phyloP scores from a whole-genome alignment of 2,329 filamentous ascomycete genomes.

The Fusarium oligoseptatum region DNA sequence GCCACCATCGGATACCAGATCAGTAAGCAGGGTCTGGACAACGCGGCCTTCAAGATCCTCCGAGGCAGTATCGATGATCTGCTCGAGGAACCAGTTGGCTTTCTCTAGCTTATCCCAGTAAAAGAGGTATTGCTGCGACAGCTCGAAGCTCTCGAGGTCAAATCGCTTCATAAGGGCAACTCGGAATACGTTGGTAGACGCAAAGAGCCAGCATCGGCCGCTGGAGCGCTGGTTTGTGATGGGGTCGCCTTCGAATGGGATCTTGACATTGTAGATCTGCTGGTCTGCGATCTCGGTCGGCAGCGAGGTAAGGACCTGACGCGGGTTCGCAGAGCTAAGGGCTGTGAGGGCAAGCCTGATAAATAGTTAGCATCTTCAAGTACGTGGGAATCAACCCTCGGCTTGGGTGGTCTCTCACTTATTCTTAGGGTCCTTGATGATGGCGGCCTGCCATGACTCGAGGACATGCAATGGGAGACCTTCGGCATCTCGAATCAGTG shows the following conservation, averaged over 20 bases:
- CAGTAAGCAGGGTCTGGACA: conserved; percentile 75
- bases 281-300: conserved; percentile 75
- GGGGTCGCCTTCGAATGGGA: conserved; percentile 84
- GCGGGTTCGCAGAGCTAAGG: conserved; percentile 76
- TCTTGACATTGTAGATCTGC: conserved; percentile 86
- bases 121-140: conserved; percentile 90
- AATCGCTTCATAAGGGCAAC: conserved; percentile 90
- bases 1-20: conserved; percentile 83
- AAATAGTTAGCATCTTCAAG: conserved; percentile 3
- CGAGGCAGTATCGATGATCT: conserved; percentile 79
- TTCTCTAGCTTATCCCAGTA: conserved; percentile 97
- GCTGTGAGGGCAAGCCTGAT: conserved; percentile 80
- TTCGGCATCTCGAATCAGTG: conserved; percentile 51
- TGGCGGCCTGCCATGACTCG: conserved; percentile 70
- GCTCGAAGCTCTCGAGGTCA: conserved; percentile 81
- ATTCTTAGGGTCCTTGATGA: conserved; percentile 75
- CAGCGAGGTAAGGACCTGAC: conserved; percentile 74
- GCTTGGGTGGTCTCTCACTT: conserved; percentile 58
- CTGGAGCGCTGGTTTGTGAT: conserved; percentile 88
- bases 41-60: conserved; percentile 80
- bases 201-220: conserved; percentile 93
- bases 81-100: conserved; percentile 89
- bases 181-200: conserved; percentile 90
- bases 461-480: conserved; percentile 65
- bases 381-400: background rate